Percentiles rank a stretch among this genome's conserved stretches.
These are phyloP conservation scores for Yamadazyma spencermartinsiae DNA, from an alignment of 1,139 yeast genomes.

Conservation along the genomic window DNA sequence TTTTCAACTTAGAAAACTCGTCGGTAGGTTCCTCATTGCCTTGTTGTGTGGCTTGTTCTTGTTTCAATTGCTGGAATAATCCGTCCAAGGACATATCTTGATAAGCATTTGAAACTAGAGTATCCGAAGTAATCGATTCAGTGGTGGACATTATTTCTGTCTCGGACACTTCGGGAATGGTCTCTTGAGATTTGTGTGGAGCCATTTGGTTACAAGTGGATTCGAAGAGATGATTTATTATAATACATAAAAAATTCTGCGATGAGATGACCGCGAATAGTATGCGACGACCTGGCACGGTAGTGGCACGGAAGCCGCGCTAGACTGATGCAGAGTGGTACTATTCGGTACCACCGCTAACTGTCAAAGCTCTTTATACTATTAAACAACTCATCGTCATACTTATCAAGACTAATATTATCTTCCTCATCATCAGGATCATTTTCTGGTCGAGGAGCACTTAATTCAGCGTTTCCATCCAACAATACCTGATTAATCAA, in stretches of 20 bases:
- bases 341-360: too few relatives aligned
- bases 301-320: not conserved
- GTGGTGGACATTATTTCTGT: conserved; percentile 16
- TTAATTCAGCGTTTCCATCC: conserved; percentile 47
- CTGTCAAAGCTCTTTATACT: conserved; percentile 9
- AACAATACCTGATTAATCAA: conserved; percentile 56
- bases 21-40: conserved; percentile 17
- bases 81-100: conserved; percentile 25
- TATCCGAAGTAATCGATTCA: conserved; percentile 13
- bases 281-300: not conserved
- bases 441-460: conserved; percentile 26
- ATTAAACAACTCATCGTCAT: conserved; percentile 30
- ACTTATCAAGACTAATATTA: conserved; percentile 20
- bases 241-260: conserved; percentile 5
- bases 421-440: not conserved
- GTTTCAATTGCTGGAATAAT: conserved; percentile 33
- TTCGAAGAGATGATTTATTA: not conserved
- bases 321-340: too few relatives aligned
- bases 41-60: conserved; percentile 13
- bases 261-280: not conserved
- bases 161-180: conserved; percentile 17
- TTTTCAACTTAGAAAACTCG: conserved; percentile 30
- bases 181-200: conserved; percentile 8
- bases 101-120: conserved; percentile 3
- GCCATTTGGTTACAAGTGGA: conserved; percentile 3